Percentiles rank a stretch among this genome's conserved stretches.
phyloP scores from a whole-genome alignment of 225 moss, liverwort and hornwort species.

The Lunularia cruciata region DNA sequence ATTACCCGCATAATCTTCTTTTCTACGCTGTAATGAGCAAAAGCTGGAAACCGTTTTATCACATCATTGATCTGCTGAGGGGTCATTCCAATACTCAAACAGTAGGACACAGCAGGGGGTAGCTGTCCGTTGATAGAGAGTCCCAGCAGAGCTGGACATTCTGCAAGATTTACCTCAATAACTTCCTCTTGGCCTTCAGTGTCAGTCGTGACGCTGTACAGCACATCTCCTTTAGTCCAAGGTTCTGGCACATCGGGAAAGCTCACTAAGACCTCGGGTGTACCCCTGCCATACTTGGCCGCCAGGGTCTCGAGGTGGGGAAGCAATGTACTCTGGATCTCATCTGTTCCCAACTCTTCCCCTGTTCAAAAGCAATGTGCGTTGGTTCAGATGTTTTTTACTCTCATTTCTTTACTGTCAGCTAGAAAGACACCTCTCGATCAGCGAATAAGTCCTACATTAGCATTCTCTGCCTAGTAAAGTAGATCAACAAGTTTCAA shows the following conservation, averaged over 20 bases:
- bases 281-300: conserved; percentile 48
- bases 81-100: conserved; percentile 43
- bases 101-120: conserved; percentile 49
- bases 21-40: conserved; percentile 57
- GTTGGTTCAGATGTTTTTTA: not conserved
- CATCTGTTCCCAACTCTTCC: conserved; percentile 54
- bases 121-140: conserved; percentile 51
- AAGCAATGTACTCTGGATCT: conserved; percentile 45
- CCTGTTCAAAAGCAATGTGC: conserved; percentile 33
- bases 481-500: not conserved
- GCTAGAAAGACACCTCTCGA: too few relatives aligned
- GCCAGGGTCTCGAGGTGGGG: conserved; percentile 57
- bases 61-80: conserved; percentile 47
- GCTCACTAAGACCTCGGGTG: conserved; percentile 47
- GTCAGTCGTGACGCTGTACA: conserved; percentile 8
- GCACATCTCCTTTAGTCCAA: conserved; percentile 10
- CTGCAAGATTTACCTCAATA: conserved; percentile 34
- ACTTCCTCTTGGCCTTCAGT: conserved; percentile 9
- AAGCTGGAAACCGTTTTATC: conserved; percentile 53
- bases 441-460: too few relatives aligned
- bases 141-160: conserved; percentile 47
- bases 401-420: too few relatives aligned
- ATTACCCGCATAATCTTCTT: conserved; percentile 51
- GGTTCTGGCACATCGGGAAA: conserved; percentile 53
- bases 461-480: too few relatives aligned